Evolutionary conservation across 805 yeast genomes (phyloP), one percentile per base, ranked within the genome.

Genomic region (Saccharomycopsis sp.): DNA sequence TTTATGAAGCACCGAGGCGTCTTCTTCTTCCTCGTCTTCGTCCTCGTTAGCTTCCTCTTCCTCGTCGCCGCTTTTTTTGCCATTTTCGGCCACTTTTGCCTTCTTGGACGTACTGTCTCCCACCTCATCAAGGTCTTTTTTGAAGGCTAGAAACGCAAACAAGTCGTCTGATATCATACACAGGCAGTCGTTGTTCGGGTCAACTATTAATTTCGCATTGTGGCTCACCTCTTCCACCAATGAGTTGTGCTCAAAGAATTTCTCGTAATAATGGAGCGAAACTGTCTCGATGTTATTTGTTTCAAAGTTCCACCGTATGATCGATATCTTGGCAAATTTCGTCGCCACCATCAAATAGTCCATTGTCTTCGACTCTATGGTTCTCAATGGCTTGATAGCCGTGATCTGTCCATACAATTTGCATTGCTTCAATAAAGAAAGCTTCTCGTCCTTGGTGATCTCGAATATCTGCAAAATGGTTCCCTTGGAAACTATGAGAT

Each of bases 201-300:
- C 96, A 0, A 81, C 73, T 23, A 82, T 71, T 58, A 87, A 75
- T 7, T 72, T 71, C 0, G 87, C 71, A 3, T 70, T 68, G 18
- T 61, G 51, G 1, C 67, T 62, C 50, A 72, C 65, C n/a, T 64
- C 63, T 15, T 66, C 54, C 5, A 63, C 66, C 5, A 66, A 65
- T 1, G 83, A 77, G 9, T 76, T 65, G 37, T 77, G 74, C 48
- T 78, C 78, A 54, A 90, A 74, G 24, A 81, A 81, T 50, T 82
- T 80, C 64, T 92, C 97, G 69, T 91, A 94, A 68, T 80, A 90
- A 71, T 94, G 99, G 54, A 94, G 73, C 54, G 96, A 87, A 0
- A 82, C 78, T 0, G 97, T 89, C 24, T 79, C 74, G n/a, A 92
- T 74, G 1, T 79, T 65, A 62, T 81, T 75, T n/a, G 64, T 67